Percentiles rank a stretch among this genome's conserved stretches.
These are phyloP conservation scores for Chiua virens DNA, from an alignment of 768 basidiomycete species.

Conservation along the genomic window DNA sequence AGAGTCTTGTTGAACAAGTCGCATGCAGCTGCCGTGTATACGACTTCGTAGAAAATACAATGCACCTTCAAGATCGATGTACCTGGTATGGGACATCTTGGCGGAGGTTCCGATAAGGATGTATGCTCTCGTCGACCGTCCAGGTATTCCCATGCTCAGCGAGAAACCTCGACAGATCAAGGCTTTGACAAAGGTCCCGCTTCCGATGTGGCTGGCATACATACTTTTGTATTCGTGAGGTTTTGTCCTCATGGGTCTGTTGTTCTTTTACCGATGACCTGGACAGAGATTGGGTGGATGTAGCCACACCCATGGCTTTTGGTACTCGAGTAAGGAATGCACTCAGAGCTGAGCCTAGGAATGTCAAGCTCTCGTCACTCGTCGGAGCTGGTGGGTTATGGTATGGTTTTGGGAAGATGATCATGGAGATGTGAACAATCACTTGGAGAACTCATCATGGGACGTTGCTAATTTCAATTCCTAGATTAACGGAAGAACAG, in stretches of 20 bases:
- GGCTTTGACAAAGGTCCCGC: constrained; percentile 68
- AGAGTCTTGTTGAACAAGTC: background rate
- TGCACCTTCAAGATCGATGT: constrained; percentile 90
- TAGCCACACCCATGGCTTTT: constrained; percentile 81
- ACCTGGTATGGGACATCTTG: constrained; percentile 84
- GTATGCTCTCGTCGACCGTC: constrained; percentile 42
- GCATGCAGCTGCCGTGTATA: background rate
- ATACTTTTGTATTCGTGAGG: constrained; percentile 77
- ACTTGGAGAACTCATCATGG: background rate
- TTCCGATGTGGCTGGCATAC: constrained; percentile 92
- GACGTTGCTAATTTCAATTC: constrained; percentile 1
- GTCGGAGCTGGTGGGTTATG: constrained; percentile 88
- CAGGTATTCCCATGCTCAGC: constrained; percentile 6
- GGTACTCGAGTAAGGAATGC: constrained; percentile 78
- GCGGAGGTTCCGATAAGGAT: constrained; percentile 81
- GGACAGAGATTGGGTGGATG: constrained; percentile 82
- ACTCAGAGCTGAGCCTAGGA: constrained; percentile 83
- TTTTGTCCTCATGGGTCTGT: background rate
- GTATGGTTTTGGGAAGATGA: constrained; percentile 89
- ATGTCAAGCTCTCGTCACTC: constrained; percentile 77
- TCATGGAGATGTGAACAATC: constrained; percentile 72
- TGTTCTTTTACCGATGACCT: constrained; percentile 1
- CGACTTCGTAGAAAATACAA: constrained; percentile 71
- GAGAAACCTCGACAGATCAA: constrained; percentile 56
- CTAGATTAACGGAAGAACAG: constrained; percentile 75